These are phyloP conservation scores for Podaxis sp. DNA, from an alignment of 768 basidiomycete genomes.

Conservation along the genomic window DNA sequence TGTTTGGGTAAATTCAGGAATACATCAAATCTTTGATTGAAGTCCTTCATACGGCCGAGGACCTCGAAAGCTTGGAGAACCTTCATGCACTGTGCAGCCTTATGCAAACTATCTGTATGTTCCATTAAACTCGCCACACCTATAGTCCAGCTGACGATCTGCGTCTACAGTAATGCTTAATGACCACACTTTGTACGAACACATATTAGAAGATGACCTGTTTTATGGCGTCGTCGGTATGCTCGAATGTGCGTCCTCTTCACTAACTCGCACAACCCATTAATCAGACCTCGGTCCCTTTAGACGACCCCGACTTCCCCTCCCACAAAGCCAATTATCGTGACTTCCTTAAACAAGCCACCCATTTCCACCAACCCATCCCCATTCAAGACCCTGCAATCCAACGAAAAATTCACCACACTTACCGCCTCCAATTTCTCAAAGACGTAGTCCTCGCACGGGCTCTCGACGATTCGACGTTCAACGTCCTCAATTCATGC, in stretches of 20 bases:
- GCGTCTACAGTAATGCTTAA: conserved; percentile 77
- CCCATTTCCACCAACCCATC: conserved; percentile 89
- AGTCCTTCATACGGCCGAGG: conserved; percentile 86
- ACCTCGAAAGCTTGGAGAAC: conserved; percentile 86
- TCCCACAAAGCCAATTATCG: conserved; percentile 96
- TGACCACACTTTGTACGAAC: conserved; percentile 92
- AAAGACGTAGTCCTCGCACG: conserved; percentile 98
- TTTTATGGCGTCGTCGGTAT: conserved; percentile 94
- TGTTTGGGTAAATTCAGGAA: conserved; percentile 42
- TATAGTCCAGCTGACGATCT: neutral
- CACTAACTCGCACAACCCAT: conserved; percentile 10
- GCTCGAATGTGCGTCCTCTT: conserved; percentile 80
- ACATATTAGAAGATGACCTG: conserved; percentile 87
- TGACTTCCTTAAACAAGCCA: conserved; percentile 78
- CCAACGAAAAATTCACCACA: conserved; percentile 91
- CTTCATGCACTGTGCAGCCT: conserved; percentile 87
- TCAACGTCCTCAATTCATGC: conserved; percentile 94
- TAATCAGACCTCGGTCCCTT: conserved; percentile 2
- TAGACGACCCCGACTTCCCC: conserved; percentile 97
- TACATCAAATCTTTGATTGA: conserved; percentile 86
- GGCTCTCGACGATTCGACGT: conserved; percentile 91
- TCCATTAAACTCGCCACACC: neutral
- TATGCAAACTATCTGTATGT: conserved; percentile 89
- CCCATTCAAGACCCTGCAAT: conserved; percentile 71
- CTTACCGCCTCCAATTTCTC: conserved; percentile 94